These are phyloP conservation scores for Phytomonas sp. DNA, from an alignment of 208 protist genomes.

Conservation along the genomic window DNA sequence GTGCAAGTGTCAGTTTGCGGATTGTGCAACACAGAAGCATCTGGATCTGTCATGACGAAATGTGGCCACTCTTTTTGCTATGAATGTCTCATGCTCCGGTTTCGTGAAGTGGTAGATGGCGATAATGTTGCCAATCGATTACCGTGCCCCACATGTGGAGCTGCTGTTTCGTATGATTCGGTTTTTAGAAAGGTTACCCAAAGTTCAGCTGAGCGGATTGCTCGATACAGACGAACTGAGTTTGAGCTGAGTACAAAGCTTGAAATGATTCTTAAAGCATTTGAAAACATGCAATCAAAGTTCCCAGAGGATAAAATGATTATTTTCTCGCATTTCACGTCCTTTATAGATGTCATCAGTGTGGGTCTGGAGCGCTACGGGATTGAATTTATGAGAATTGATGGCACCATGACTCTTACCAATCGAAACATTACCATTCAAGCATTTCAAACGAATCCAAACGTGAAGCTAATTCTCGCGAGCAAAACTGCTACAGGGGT, in stretches of 20 bases:
- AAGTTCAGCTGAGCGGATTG: conserved; percentile 62
- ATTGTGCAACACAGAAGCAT: conserved; percentile 61
- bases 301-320: conserved; percentile 90
- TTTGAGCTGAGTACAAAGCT: conserved; percentile 85
- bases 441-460: conserved; percentile 48
- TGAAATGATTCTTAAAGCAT: conserved; percentile 63
- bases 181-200: conserved; percentile 50
- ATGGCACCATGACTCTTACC: conserved; percentile 87
- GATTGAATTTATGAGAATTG: conserved; percentile 75
- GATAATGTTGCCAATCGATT: conserved; percentile 54
- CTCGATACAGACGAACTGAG: conserved; percentile 51
- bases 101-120: conserved; percentile 69
- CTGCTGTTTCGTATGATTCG: conserved; percentile 36
- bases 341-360: conserved; percentile 95
- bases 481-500: conserved; percentile 95
- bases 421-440: conserved; percentile 74
- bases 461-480: conserved; percentile 81
- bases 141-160: conserved; percentile 51
- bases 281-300: conserved; percentile 60
- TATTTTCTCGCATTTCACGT: conserved; percentile 97
- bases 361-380: conserved; percentile 54
- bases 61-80: conserved; percentile 86
- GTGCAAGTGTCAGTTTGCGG: conserved; percentile 66
- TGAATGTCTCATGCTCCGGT: conserved; percentile 73
- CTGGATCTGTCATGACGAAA: conserved; percentile 37